Conservation (phyloP, 805 yeast species). For the Zygosaccharomyces pseudorouxii region DNA sequence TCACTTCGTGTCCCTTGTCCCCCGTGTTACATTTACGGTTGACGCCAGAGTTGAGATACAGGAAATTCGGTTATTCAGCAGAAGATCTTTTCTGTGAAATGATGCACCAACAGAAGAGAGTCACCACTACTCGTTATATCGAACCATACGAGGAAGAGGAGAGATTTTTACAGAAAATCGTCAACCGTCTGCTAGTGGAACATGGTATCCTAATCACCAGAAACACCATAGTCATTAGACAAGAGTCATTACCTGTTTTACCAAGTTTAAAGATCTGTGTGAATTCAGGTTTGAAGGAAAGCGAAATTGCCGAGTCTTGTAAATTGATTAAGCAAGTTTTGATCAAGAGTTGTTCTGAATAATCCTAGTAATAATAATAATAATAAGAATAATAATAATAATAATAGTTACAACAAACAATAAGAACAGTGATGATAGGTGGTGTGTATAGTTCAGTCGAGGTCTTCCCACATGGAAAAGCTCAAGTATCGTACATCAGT, state of each 20-base stretch:
- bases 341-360: constrained; percentile 2
- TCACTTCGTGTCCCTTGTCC: constrained; percentile 55
- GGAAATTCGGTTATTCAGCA: constrained; percentile 26
- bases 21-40: constrained; percentile 69
- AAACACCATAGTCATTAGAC: constrained; percentile 58
- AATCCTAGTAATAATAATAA: neutral
- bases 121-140: constrained; percentile 32
- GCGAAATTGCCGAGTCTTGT: constrained; percentile 26
- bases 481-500: neutral
- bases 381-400: neutral
- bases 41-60: constrained; percentile 37
- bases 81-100: constrained; percentile 28
- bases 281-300: constrained; percentile 42
- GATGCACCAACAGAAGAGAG: constrained; percentile 29
- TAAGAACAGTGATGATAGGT: neutral
- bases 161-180: constrained; percentile 59
- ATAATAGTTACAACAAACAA: neutral
- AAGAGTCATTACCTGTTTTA: constrained; percentile 65
- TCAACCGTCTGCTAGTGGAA: constrained; percentile 49
- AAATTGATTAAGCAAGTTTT: neutral
- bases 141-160: constrained; percentile 46
- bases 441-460: too few relatives aligned
- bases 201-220: constrained; percentile 61
- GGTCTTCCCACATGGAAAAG: too few relatives aligned
- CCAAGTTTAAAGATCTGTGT: constrained; percentile 55